Evolutionary conservation across 2,329 filamentous ascomycete species (phyloP).

Genomic region (Fusarium sulawesiense): DNA sequence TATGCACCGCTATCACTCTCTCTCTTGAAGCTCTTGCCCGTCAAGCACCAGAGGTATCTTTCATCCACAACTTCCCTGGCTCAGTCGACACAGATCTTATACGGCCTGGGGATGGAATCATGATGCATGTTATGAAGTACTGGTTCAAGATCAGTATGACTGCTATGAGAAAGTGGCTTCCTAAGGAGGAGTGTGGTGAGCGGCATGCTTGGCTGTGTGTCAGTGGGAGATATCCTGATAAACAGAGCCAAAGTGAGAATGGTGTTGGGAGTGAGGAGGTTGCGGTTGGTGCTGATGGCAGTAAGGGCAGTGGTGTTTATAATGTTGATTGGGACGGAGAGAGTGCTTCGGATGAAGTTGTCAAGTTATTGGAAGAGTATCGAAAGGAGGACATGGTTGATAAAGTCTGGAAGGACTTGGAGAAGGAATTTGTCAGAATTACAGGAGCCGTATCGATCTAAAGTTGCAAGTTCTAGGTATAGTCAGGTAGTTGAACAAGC

Average conservation of each 20-base stretch:
- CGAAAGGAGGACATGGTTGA: constrained; percentile 35
- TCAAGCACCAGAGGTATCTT: constrained; percentile 41
- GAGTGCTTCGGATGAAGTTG: constrained; percentile 24
- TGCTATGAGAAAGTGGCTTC: constrained; percentile 24
- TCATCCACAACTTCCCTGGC: constrained; percentile 49
- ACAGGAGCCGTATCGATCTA: constrained; percentile 11
- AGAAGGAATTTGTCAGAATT: constrained; percentile 41
- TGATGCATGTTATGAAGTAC: constrained; percentile 35
- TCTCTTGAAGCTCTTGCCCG: constrained; percentile 41
- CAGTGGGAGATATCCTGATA: constrained; percentile 35
- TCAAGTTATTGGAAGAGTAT: constrained; percentile 31
- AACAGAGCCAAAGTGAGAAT: neutral
- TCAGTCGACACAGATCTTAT: constrained; percentile 46
- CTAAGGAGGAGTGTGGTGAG: constrained; percentile 41
- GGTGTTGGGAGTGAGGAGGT: constrained; percentile 1
- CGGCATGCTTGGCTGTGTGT: constrained; percentile 43
- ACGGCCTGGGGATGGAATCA: constrained; percentile 30
- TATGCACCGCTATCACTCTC: constrained; percentile 42
- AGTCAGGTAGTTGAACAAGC: too few relatives aligned
- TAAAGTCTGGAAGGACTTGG: constrained; percentile 40
- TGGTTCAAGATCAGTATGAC: constrained; percentile 16
- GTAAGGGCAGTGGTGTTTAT: constrained; percentile 41
- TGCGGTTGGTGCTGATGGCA: constrained; percentile 36
- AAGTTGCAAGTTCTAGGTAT: rapidly evolving
- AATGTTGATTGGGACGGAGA: constrained; percentile 42